phyloP scores from a whole-genome alignment of 1,284 basidiomycete species.

The Gymnopus androsaceus region DNA sequence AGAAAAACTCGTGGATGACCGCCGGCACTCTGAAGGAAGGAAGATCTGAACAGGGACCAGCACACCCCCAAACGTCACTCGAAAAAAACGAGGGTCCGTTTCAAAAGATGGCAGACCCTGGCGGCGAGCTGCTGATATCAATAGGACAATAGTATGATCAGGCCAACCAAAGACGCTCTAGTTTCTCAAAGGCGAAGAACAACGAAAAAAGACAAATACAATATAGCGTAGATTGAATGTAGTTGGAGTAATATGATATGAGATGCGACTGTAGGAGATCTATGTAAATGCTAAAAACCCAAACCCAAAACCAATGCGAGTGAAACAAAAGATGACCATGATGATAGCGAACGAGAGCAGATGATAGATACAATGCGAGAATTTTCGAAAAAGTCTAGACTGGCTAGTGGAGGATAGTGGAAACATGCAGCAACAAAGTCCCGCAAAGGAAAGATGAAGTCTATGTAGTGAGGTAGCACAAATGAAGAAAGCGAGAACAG shows the following conservation, averaged over 20 bases:
- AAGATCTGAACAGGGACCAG: too few relatives aligned
- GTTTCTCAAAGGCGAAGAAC: not conserved
- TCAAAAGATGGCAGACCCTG: too few relatives aligned
- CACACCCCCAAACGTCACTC: too few relatives aligned
- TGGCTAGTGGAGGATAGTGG: constrained; percentile 1
- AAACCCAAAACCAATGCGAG: constrained; percentile 8
- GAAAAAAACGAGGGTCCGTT: too few relatives aligned
- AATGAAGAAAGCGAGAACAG: constrained; percentile 16
- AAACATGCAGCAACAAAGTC: constrained; percentile 30
- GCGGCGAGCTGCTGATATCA: too few relatives aligned
- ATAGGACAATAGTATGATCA: too few relatives aligned
- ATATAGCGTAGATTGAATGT: constrained; percentile 7
- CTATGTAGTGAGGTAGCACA: constrained; percentile 17
- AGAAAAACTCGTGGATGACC: too few relatives aligned
- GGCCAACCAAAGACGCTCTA: too few relatives aligned
- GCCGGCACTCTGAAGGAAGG: too few relatives aligned
- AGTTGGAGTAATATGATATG: not conserved
- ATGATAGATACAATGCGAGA: constrained; percentile 26
- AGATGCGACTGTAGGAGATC: constrained; percentile 5
- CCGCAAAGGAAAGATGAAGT: constrained; percentile 18
- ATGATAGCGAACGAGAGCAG: constrained; percentile 27
- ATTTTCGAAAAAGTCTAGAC: constrained; percentile 25
- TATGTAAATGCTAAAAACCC: not conserved
- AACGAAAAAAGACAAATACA: not conserved
- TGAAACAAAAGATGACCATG: constrained; percentile 1